These are phyloP conservation scores for Mallotus japonicus DNA, from an alignment of 441 rosid genomes.

Conservation along the genomic window DNA sequence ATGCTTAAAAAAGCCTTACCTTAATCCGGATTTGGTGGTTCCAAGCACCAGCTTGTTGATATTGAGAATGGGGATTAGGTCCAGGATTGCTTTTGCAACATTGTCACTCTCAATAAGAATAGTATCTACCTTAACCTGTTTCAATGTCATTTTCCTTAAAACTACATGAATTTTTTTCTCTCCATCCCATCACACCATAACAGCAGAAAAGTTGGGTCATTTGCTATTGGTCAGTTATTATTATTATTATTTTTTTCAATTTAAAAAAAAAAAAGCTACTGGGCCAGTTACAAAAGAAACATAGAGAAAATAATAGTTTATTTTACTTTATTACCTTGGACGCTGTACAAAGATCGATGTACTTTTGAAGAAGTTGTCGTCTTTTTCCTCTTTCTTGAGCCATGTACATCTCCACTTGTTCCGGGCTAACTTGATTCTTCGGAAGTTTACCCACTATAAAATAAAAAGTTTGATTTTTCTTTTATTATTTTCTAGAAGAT, in stretches of 20 bases:
- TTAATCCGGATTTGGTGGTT: constrained; percentile 51
- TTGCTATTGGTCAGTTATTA: too few relatives aligned
- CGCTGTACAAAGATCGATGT: constrained; percentile 47
- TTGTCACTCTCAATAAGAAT: constrained; percentile 71
- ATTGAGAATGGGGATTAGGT: constrained; percentile 68
- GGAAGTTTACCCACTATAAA: constrained; percentile 67
- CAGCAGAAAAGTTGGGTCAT: too few relatives aligned
- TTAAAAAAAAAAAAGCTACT: too few relatives aligned
- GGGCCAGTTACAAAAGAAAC: too few relatives aligned
- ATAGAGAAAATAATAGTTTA: too few relatives aligned
- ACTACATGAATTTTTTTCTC: not conserved
- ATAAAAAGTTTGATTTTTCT: too few relatives aligned
- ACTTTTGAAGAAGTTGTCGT: constrained; percentile 52
- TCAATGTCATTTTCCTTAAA: not conserved
- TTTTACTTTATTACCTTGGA: constrained; percentile 44
- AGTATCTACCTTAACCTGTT: constrained; percentile 70
- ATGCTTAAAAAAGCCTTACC: constrained; percentile 31
- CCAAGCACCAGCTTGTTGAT: constrained; percentile 77
- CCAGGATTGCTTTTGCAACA: constrained; percentile 60
- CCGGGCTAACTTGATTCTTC: constrained; percentile 51
- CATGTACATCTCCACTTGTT: constrained; percentile 59
- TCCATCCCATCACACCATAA: not conserved
- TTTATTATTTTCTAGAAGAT: too few relatives aligned
- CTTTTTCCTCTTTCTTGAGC: constrained; percentile 63
- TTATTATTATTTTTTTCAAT: too few relatives aligned